These are phyloP conservation scores for Plasmodium berghei DNA, from an alignment of 169 alveolate species.

Conservation along the genomic window DNA sequence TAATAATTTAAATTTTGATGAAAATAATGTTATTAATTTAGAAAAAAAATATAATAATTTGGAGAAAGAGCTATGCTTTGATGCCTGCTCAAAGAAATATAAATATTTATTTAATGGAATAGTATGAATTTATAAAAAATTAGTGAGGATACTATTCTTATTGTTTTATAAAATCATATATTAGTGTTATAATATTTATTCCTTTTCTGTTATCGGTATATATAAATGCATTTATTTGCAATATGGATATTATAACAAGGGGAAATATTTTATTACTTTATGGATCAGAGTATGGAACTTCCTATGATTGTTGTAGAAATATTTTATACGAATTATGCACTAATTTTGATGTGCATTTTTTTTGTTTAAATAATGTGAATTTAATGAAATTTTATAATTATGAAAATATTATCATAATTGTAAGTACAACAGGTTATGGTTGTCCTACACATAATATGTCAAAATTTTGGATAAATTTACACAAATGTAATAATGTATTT, in stretches of 20 bases:
- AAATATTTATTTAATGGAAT: not conserved
- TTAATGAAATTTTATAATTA: slow-evolving; percentile 32
- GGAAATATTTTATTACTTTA: slow-evolving; percentile 13
- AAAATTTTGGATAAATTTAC: slow-evolving; percentile 32
- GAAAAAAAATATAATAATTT: slow-evolving; percentile 34
- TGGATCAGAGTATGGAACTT: slow-evolving; percentile 69
- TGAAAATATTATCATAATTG: slow-evolving; percentile 57
- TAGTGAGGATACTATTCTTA: no score
- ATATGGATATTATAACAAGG: slow-evolving; percentile 9
- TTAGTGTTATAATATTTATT: not conserved
- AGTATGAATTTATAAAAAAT: not conserved
- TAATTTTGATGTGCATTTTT: slow-evolving; percentile 37
- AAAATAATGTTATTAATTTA: slow-evolving; percentile 25
- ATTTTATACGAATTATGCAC: slow-evolving; percentile 43
- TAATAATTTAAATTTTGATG: slow-evolving; percentile 41
- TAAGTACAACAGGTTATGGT: slow-evolving; percentile 76
- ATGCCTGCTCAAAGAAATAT: slow-evolving; percentile 40
- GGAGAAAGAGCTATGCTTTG: slow-evolving; percentile 42
- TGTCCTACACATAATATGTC: slow-evolving; percentile 41
- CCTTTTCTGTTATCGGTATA: not conserved
- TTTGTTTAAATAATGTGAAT: slow-evolving; percentile 27
- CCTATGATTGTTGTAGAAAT: slow-evolving; percentile 67
- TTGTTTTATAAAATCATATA: not conserved
- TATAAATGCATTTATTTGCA: no score
- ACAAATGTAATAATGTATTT: slow-evolving; percentile 18